Evolutionary conservation across 208 protist genomes (phyloP).

Genomic region (Leishmania lainsoni): DNA sequence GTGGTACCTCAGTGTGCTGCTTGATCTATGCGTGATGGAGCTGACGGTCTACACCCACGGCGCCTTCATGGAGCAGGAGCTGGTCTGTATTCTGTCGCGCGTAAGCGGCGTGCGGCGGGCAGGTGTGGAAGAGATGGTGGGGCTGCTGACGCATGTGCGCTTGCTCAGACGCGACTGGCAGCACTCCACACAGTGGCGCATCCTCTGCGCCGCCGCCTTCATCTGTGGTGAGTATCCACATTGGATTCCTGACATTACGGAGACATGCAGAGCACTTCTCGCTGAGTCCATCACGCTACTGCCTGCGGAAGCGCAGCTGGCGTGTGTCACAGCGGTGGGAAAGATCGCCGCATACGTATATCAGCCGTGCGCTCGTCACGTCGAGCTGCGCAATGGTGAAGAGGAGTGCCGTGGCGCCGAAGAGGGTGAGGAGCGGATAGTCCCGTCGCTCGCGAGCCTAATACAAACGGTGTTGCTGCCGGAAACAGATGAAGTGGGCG

Average conservation of each 20-base stretch:
- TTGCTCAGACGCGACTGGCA: slow-evolving; percentile 50
- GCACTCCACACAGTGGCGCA: slow-evolving; percentile 69
- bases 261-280: slow-evolving; percentile 54
- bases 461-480: slow-evolving; percentile 15
- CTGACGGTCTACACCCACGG: slow-evolving; percentile 78
- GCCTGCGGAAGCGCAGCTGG: slow-evolving; percentile 81
- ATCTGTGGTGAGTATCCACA: slow-evolving; percentile 94
- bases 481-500: slow-evolving; percentile 2
- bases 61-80: slow-evolving; percentile 84
- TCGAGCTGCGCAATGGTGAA: slow-evolving; percentile 59
- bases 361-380: slow-evolving; percentile 53
- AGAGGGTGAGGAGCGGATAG: slow-evolving; percentile 1
- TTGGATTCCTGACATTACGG: slow-evolving; percentile 62
- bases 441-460: slow-evolving; percentile 20
- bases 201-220: slow-evolving; percentile 93
- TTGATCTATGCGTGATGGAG: slow-evolving; percentile 84
- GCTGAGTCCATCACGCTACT: slow-evolving; percentile 53
- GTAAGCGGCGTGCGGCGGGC: slow-evolving; percentile 90
- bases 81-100: slow-evolving; percentile 94
- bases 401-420: slow-evolving; percentile 37
- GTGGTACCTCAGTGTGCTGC: slow-evolving; percentile 96
- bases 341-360: slow-evolving; percentile 89
- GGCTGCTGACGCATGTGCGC: slow-evolving; percentile 50
- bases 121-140: slow-evolving; percentile 65
- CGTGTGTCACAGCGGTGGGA: slow-evolving; percentile 82